Evolutionary conservation across 495 filamentous ascomycete genomes (phyloP).

Genomic region (Talaromyces borbonicus): DNA sequence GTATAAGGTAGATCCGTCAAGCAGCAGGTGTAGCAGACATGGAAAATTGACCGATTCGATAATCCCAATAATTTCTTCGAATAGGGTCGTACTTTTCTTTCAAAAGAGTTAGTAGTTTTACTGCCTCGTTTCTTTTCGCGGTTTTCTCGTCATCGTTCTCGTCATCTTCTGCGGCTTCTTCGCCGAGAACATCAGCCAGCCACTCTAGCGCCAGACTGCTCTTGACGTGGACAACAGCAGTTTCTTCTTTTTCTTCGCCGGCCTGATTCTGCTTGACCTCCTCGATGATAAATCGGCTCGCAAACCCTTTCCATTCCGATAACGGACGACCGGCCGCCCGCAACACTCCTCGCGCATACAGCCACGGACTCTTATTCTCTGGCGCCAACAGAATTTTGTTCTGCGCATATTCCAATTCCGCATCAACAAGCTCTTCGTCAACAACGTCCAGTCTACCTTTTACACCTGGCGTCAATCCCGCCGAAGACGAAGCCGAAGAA

Average conservation of each 20-base stretch:
- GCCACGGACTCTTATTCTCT: conserved; percentile 91
- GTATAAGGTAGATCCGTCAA: neutral
- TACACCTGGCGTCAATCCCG: no score
- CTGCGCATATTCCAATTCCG: conserved; percentile 65
- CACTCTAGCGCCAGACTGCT: conserved; percentile 87
- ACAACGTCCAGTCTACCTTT: conserved; percentile 35
- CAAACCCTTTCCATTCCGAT: conserved; percentile 53
- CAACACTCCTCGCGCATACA: conserved; percentile 72
- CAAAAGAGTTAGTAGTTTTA: conserved; percentile 57
- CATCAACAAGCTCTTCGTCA: conserved; percentile 53
- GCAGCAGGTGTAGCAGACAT: neutral
- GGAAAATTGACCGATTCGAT: conserved; percentile 48
- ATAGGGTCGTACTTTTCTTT: conserved; percentile 86
- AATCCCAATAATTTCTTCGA: conserved; percentile 86
- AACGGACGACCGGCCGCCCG: conserved; percentile 51
- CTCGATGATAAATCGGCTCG: conserved; percentile 49
- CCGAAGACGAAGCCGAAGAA: no score
- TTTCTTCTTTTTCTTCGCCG: conserved; percentile 19
- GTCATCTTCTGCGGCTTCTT: conserved; percentile 50
- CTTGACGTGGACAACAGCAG: conserved; percentile 33
- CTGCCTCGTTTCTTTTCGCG: conserved; percentile 15
- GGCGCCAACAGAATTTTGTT: conserved; percentile 65
- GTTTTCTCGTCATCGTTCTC: conserved; percentile 13
- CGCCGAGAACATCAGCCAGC: conserved; percentile 69
- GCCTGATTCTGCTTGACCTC: conserved; percentile 33